Conservation (phyloP, 2,329 filamentous ascomycete species). For the Botrytis byssoidea region DNA sequence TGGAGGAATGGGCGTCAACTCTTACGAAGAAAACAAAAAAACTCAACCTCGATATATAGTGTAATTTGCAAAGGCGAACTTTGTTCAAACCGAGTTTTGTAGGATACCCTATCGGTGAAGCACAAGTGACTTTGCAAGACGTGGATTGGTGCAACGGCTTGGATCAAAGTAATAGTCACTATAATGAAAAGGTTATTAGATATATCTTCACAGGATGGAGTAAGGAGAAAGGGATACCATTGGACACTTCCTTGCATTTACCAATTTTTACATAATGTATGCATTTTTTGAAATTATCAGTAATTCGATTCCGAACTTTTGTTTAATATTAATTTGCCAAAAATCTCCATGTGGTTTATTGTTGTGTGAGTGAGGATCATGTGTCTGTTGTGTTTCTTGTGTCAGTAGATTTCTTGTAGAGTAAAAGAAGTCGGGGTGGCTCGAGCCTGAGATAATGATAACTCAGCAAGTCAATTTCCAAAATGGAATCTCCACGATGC, state of each 20-base stretch:
- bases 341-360: neutral
- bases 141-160: neutral
- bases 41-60: slow-evolving; percentile 30
- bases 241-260: slow-evolving; percentile 5
- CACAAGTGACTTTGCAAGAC: slow-evolving; percentile 14
- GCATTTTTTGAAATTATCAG: neutral
- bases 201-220: slow-evolving; percentile 11
- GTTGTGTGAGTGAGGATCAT: neutral
- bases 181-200: slow-evolving; percentile 8
- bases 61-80: slow-evolving; percentile 25
- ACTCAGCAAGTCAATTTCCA: neutral
- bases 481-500: neutral
- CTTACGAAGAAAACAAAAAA: slow-evolving; percentile 17
- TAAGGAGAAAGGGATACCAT: slow-evolving; percentile 13
- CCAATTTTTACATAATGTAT: slow-evolving; percentile 9
- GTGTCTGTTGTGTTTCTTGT: neutral
- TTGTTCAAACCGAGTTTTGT: neutral
- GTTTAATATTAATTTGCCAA: neutral
- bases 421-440: neutral
- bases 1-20: neutral
- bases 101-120: neutral
- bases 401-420: neutral
- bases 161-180: slow-evolving; percentile 5
- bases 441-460: neutral
- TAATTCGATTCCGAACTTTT: neutral